These are phyloP conservation scores for Phytopythium litorale DNA, from an alignment of 352 stramenopile species.

Conservation along the genomic window DNA sequence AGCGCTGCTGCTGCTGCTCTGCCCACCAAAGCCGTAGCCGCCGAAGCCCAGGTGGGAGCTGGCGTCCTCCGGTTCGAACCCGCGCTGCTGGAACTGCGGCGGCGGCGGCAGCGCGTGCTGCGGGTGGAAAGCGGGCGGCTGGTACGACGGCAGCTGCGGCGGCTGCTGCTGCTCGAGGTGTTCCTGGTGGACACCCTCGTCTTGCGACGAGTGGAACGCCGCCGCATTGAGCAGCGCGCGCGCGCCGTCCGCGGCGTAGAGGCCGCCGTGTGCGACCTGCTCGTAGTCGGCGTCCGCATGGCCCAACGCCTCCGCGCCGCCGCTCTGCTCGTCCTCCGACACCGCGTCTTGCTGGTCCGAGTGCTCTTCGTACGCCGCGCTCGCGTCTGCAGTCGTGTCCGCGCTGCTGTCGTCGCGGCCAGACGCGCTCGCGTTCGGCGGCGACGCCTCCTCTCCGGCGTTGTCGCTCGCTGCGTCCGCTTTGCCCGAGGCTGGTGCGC, in stretches of 20 bases:
- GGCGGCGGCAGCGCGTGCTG: constrained; percentile 27
- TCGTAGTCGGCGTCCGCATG: neutral
- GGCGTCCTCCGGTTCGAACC: constrained; percentile 66
- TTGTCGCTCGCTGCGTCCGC: neutral
- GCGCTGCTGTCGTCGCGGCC: neutral
- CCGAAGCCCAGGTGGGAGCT: constrained; percentile 30
- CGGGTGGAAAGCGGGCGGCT: constrained; percentile 28
- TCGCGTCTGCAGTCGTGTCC: neutral
- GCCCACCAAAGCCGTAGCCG: constrained; percentile 22
- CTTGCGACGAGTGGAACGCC: constrained; percentile 66
- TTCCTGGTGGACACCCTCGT: constrained; percentile 72
- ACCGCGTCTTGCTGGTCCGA: constrained; percentile 2
- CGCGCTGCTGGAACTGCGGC: constrained; percentile 38
- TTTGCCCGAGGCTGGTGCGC: constrained; percentile 4
- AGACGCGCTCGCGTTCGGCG: neutral
- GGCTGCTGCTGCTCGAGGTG: constrained; percentile 38
- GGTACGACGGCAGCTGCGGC: constrained; percentile 18
- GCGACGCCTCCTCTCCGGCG: neutral
- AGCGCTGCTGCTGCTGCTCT: constrained; percentile 3
- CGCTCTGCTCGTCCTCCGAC: constrained; percentile 5
- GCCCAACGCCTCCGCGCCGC: neutral
- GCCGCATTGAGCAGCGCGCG: constrained; percentile 55
- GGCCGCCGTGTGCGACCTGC: neutral
- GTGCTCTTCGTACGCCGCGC: neutral
- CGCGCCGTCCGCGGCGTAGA: constrained; percentile 49